phyloP scores from a whole-genome alignment of 1,284 basidiomycete species.

The Rhodotorula sp. region DNA sequence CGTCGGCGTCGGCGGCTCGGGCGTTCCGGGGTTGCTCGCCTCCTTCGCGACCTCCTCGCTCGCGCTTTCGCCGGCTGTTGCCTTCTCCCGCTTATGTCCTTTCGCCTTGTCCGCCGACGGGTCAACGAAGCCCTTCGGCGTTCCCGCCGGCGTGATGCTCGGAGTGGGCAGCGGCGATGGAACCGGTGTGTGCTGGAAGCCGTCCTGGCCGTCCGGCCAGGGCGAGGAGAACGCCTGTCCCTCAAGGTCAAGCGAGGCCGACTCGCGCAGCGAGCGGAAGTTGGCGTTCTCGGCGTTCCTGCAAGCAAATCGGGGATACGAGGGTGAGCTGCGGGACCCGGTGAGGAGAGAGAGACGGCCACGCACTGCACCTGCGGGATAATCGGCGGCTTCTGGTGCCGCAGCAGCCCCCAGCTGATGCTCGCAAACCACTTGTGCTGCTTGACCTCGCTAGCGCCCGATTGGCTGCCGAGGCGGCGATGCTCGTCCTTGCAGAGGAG shows the following conservation, averaged over 20 bases:
- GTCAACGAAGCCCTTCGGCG: not conserved
- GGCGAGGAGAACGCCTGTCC: conserved; percentile 47
- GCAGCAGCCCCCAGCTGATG: conserved; percentile 93
- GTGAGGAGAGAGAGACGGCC: not conserved
- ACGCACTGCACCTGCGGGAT: conserved; percentile 50
- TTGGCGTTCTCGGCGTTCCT: conserved; percentile 59
- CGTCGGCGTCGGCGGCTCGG: not conserved
- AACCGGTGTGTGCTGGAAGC: conserved; percentile 2
- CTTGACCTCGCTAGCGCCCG: conserved; percentile 97
- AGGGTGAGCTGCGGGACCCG: not conserved
- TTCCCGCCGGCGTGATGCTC: not conserved
- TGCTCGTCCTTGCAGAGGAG: conserved; percentile 92
- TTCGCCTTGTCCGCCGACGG: not conserved
- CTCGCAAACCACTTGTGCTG: conserved; percentile 97
- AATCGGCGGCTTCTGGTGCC: conserved; percentile 87
- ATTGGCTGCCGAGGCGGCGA: conserved; percentile 82
- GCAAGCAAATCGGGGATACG: not conserved
- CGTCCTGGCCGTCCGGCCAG: conserved; percentile 35
- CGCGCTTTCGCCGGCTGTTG: not conserved
- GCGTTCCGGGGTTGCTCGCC: not conserved
- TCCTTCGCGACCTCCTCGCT: not conserved
- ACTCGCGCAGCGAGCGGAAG: conserved; percentile 87
- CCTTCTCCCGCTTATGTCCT: not conserved
- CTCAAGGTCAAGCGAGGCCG: conserved; percentile 84
- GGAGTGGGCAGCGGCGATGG: conserved; percentile 9